Evolutionary conservation across 2,329 filamentous ascomycete species (phyloP).

Genomic region (Hypoxylon sp.): DNA sequence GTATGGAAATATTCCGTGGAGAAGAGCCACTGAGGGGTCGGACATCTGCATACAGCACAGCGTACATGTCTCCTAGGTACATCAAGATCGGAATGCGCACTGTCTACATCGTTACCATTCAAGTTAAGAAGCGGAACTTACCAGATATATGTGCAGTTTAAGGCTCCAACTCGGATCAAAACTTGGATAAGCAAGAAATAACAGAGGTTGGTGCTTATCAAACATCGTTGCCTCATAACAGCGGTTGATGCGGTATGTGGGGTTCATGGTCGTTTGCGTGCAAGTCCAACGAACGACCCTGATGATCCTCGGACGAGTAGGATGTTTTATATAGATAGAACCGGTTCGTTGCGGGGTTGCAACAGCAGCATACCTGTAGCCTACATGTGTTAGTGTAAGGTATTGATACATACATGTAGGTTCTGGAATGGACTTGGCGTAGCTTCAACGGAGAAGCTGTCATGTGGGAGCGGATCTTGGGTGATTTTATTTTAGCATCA

Average conservation of each 20-base stretch:
- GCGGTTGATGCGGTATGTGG: constrained; percentile 17
- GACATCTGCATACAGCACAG: too few species aligned
- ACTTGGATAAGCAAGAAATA: too few species aligned
- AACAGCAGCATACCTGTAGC: constrained; percentile 22
- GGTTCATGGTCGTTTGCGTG: constrained; percentile 8
- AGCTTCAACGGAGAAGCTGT: too few species aligned
- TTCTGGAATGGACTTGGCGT: too few species aligned
- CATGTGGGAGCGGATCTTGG: too few species aligned
- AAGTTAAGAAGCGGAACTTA: constrained; percentile 1
- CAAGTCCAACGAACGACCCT: constrained; percentile 13
- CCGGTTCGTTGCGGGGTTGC: constrained; percentile 27
- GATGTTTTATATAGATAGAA: constrained; percentile 17
- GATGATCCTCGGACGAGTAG: constrained; percentile 6
- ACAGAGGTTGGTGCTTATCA: constrained; percentile 23
- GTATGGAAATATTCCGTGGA: constrained; percentile 1
- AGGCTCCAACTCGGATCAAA: too few species aligned
- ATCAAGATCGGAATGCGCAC: constrained; percentile 12
- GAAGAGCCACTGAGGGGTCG: constrained; percentile 1
- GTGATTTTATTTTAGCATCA: constrained; percentile 7
- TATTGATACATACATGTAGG: too few species aligned
- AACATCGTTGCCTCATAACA: constrained; percentile 18
- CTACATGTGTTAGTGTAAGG: too few species aligned
- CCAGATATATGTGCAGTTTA: constrained; percentile 1
- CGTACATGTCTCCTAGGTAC: constrained; percentile 1
- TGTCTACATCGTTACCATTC: constrained; percentile 7